Evolutionary conservation across 1,139 yeast species (phyloP), one percentile per base, ranked within the genome.

Genomic region (Candida sanyaensis): DNA sequence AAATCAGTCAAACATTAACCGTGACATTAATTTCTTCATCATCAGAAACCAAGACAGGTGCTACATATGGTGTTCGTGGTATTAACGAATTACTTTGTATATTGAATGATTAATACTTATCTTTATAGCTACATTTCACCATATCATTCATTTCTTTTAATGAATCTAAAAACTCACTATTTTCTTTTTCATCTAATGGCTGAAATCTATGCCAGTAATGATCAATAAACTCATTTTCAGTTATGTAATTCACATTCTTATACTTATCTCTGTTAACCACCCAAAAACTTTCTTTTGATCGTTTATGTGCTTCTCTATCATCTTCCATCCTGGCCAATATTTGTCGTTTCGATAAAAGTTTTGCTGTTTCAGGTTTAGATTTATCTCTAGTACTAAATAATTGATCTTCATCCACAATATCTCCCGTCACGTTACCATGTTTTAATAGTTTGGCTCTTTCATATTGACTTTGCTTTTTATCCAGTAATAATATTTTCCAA

Each of bases 241-340:
- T 71, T 4, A 77, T 66, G 29, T 60, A 63, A 38, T 51, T 63
- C 0, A 64, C 44, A 26, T 12, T 27, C 7, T 40, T 34, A 5
- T 71, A 72, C 46, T 71, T 71, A 13, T 78, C 77, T 50, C 88
- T 63, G 28, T 75, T 75, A 0, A 86, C 83, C 11, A 82, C 79
- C 96, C 96, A 88, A 31, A 84, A 69, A 24, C 75, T 78, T 59
- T 90, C 96, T 56, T 89, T 88, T 12, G 86, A 80, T 50, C 88
- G 76, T 61, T 90, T 90, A 56, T 87, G 90, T 7, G 93, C 73
- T 62, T 90, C 97, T 55, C 96, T 70, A 62, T 90, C 96, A 52
- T 87, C 93, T 61, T 90, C 96, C 83, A 90, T 88, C 50, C 96
- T 71, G 36, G 80, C 72, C n/a, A 87, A 62, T 11, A 87, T 83